Evolutionary conservation across 129 eudicot species (phyloP).

Genomic region (Flaveria brownii): DNA sequence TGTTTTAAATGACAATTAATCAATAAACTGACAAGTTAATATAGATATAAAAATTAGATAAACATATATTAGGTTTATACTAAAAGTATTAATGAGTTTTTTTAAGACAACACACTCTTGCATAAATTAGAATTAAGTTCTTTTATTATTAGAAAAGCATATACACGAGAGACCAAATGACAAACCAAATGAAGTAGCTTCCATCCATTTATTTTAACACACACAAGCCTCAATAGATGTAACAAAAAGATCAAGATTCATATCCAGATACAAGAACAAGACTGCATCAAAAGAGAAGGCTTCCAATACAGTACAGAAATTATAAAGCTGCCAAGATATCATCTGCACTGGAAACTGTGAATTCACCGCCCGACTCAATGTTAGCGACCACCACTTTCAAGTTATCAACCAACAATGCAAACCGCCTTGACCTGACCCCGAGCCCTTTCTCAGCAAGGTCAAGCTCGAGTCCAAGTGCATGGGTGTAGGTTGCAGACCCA

Average conservation of each 20-base stretch:
- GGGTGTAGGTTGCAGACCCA: slow-evolving; percentile 74
- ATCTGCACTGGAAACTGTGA: slow-evolving; percentile 76
- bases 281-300: background rate
- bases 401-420: slow-evolving; percentile 73
- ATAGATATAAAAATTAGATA: too few relatives aligned
- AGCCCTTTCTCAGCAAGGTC: slow-evolving; percentile 82
- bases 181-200: too few relatives aligned
- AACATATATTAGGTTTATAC: too few relatives aligned
- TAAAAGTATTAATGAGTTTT: too few relatives aligned
- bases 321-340: slow-evolving; percentile 73
- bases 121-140: too few relatives aligned
- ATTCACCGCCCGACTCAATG: slow-evolving; percentile 80
- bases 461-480: slow-evolving; percentile 81
- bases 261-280: background rate
- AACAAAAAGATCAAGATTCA: background rate
- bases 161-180: too few relatives aligned
- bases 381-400: slow-evolving; percentile 74
- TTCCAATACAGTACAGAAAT: background rate
- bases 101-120: too few relatives aligned
- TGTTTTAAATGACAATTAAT: too few relatives aligned
- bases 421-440: slow-evolving; percentile 72
- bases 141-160: too few relatives aligned
- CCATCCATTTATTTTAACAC: background rate
- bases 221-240: background rate
- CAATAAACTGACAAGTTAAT: too few relatives aligned